Base-by-base conservation (phyloP, 192 early-diverging fungal species). In the Rhizophagus prolifer region DNA sequence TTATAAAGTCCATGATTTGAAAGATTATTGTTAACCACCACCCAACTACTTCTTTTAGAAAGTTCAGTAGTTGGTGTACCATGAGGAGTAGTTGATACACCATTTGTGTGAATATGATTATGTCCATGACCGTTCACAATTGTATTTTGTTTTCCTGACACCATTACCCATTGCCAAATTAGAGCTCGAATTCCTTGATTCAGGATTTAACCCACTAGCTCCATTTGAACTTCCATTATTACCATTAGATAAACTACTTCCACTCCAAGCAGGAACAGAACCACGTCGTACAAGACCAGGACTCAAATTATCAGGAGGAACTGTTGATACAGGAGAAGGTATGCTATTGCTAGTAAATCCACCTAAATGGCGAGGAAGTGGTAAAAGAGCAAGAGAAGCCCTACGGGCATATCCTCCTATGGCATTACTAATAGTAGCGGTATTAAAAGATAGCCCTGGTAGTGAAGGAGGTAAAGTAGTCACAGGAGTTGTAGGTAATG, bases 251-350 rank as follows among this genome's bases (percentile, higher is more conserved):
- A 72, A 31, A 59, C 54, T 72, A 31, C 73, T 75, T 64, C 61
- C 73, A 75, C 61, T 75, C 73, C 60, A 75, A 28, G 73, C 16
- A 75, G 73, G 62, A 46, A 64, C 41, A 14, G 60, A 64, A 36
- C 73, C 59, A 64, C 73, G 59, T 58, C 73, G 62, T 21, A 12
- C 38, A 12, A 59, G 36, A 6, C 61, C 61, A 38, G 62, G 73
- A 47, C 61, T 31, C 28, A 64, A 28, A 31, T 41, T 75, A 26
- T 65, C 73, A 75, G 73, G 38, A n/a, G 34, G 13, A 25, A 25
- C 10, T 9, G 73, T 25, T 65, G 73, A 64, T 9, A 47, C 34
- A 9, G 73, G 61, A 9, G 73, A 64, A 28, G 73, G 61, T 21
- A 64, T 64, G 4, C 23, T n/a, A 44, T 9, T 47, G 25, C 19